phyloP scores from a whole-genome alignment of 768 basidiomycete genomes.

The Mrakia gelida region DNA sequence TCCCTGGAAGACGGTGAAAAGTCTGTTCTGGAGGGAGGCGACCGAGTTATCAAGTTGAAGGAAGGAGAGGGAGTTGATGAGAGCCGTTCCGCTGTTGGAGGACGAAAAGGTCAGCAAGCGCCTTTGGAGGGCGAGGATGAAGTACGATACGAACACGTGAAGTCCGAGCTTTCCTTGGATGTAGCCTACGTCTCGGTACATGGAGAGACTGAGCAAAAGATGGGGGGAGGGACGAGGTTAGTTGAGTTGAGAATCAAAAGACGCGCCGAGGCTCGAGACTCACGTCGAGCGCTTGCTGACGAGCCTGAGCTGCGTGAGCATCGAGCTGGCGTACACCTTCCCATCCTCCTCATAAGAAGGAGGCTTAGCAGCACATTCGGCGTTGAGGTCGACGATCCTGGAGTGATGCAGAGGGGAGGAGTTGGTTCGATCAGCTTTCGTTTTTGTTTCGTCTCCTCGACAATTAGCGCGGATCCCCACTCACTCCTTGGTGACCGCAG shows the following conservation, averaged over 20 bases:
- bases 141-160: background rate
- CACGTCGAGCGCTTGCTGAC: slow-evolving; percentile 11
- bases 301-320: slow-evolving; percentile 32
- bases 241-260: too few species aligned
- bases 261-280: too few species aligned
- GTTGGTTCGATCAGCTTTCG: too few species aligned
- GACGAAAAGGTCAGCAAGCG: too few species aligned
- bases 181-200: slow-evolving; percentile 2
- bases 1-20: slow-evolving; percentile 32
- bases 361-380: slow-evolving; percentile 36
- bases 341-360: slow-evolving; percentile 35
- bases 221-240: too few species aligned
- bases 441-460: too few species aligned
- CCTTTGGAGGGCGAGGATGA: too few species aligned
- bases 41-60: slow-evolving; percentile 40
- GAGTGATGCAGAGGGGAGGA: too few species aligned
- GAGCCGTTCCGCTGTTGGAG: slow-evolving; percentile 15
- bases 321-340: slow-evolving; percentile 28
- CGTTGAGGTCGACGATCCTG: slow-evolving; percentile 47
- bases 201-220: slow-evolving; percentile 18
- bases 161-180: slow-evolving; percentile 22
- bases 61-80: slow-evolving; percentile 42
- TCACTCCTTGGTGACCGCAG: slow-evolving; percentile 44
- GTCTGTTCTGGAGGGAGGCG: slow-evolving; percentile 23
- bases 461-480: too few species aligned